Evolutionary conservation across 2,329 filamentous ascomycete genomes (phyloP).

Genomic region (Aspergillus sp.): DNA sequence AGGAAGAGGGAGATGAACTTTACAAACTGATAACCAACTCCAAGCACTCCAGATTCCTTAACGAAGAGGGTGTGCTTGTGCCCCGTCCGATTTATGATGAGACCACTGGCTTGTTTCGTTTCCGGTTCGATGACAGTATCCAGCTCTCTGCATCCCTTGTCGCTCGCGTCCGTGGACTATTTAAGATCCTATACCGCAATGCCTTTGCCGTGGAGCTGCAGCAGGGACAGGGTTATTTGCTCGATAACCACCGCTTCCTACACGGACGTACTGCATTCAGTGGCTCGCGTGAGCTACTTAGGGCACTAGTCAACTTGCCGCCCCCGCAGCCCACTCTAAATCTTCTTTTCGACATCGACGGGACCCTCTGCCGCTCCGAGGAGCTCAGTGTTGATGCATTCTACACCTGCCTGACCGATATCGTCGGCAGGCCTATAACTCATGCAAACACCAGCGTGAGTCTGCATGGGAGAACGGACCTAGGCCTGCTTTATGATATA

Average conservation of each 20-base stretch:
- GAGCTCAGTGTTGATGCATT: conserved; percentile 16
- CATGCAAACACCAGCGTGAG: conserved; percentile 15
- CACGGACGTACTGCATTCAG: conserved; percentile 12
- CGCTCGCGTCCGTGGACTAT: conserved; percentile 4
- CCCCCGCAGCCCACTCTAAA: background rate
- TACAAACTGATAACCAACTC: conserved; percentile 11
- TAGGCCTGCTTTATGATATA: conserved; percentile 13
- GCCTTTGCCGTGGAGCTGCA: conserved; percentile 7
- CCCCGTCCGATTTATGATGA: conserved; percentile 12
- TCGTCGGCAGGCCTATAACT: conserved; percentile 11
- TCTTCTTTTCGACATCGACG: conserved; percentile 16
- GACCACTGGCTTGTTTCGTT: conserved; percentile 9
- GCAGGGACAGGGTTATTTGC: conserved; percentile 12
- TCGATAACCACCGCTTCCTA: conserved; percentile 16
- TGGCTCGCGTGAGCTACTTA: conserved; percentile 12
- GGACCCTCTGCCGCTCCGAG: conserved; percentile 15
- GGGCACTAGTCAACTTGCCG: conserved; percentile 10
- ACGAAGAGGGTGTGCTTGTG: conserved; percentile 13
- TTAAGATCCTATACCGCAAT: conserved; percentile 8
- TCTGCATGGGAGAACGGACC: conserved; percentile 14
- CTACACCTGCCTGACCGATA: conserved; percentile 13
- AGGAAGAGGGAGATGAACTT: conserved; percentile 2
- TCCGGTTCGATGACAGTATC: conserved; percentile 16
- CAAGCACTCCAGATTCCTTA: conserved; percentile 11
- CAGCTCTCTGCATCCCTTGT: conserved; percentile 11